Base-by-base conservation (phyloP, 2,329 filamentous ascomycete genomes). In the Fusarium burgessii region DNA sequence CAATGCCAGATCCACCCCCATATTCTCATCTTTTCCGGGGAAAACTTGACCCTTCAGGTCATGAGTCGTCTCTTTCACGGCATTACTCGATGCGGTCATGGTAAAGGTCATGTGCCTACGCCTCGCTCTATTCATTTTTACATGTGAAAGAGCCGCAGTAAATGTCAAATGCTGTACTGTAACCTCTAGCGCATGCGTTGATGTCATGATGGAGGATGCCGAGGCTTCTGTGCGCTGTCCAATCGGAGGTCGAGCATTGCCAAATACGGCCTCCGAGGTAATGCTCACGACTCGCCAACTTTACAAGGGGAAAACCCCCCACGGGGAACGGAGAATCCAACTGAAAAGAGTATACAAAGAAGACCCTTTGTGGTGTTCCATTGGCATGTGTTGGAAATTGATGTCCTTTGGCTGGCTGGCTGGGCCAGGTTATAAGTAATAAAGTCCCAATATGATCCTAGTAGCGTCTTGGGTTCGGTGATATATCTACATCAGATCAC, bases 121-220 rank as follows among this genome's bases (percentile, higher is more conserved):
- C 62, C 66, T 66, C 63, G 69, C 56, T 74, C 49, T 59, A 14
- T 20, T 32, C 51, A 35, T 50, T 65, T 17, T 47, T 35, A 29
- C 72, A 74, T 74, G 72, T 74, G 72, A 74, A 74, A 72, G 62
- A 66, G 41, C 51, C 36, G 35, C 51, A 54, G 29, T 20, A 62
- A 38, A 35, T 40, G 29, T 41, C 17, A 60, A 60, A 33, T 58
- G 47, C 42, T 27, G 23, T 17, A n/a, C 49, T 29, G 13, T 41
- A 25, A 33, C 32, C 38, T 56, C 55, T 68, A 69, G 58, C 47
- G 66, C 61, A 59, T 47, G 33, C 59, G 29, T 70, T 74, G 70
- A 75, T 74, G 73, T 75, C 73, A 76, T 76, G 68, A 64, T 76
- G 74, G 70, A 41, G 43, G 72, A 68, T 75, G 74, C 74, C 74